Evolutionary conservation across 2,329 filamentous ascomycete species (phyloP), one percentile per base, ranked within the genome.

Genomic region (Zymoseptoria ardabiliae): DNA sequence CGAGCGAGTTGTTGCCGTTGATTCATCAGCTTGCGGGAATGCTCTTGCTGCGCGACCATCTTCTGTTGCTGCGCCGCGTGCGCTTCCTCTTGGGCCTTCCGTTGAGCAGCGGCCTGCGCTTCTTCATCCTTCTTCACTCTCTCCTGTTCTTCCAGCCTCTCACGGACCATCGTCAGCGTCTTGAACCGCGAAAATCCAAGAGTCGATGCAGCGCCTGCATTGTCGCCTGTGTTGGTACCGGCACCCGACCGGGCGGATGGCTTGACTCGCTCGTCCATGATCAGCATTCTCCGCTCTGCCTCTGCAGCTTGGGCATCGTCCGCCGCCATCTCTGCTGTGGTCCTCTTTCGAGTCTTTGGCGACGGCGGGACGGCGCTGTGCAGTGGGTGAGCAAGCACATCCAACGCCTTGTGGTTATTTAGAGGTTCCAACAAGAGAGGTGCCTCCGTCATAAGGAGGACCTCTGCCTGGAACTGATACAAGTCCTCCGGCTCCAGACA

Each of bases 161-260:
- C 76, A 2, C 82, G 79, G 19, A 80, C 96, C 59, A 90, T 89
- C 59, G 91, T 90, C 50, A 99, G 84, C 1, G 90, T 85, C 77
- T 97, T 97, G 75, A 97, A 97, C 45, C 89, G 85, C 66, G 94
- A 91, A 71, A 97, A 97, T 25, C 88, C 91, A 68, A 95, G 95
- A 2, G 68, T 61, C 2, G 87, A 82, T n/a, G 85, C 81, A 5
- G 82, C 82, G 20, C 85, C 84, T 63, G 90, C 85, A 8, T 85
- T 87, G 70, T 96, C 91, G 20, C 82, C 85, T 61, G 89, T 87
- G n/a, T 83, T 79, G 57, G 85, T 83, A 35, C 81, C 81, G 7
- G 81, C 82, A 49, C 73, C 73, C 20, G 81, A 79, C 3, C 82
- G 80, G 13, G 79, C 79, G 49, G 79, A 82, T 1, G 87, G 80